Evolutionary conservation across 192 early-diverging fungal species (phyloP).

Genomic region (Backusella liffmaniae): DNA sequence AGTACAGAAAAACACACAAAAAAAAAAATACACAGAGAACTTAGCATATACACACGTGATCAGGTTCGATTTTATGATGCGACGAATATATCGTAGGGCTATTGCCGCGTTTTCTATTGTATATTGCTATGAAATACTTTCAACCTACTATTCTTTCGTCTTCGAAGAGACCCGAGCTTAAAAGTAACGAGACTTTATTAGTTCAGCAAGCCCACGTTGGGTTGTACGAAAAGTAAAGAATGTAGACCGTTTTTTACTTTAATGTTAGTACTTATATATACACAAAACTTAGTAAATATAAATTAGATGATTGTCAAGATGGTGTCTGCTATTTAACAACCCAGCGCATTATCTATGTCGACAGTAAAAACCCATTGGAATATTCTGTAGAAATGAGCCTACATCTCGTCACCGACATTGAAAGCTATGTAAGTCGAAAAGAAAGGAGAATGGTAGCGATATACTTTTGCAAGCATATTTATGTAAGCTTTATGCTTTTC

Average conservation of each 20-base stretch:
- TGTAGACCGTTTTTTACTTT: not conserved
- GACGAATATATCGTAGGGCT: too few relatives aligned
- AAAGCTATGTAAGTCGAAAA: slow-evolving; percentile 45
- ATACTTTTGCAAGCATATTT: not conserved
- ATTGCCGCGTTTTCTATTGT: not conserved
- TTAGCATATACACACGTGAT: not conserved
- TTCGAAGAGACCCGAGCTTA: slow-evolving; percentile 52
- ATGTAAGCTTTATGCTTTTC: not conserved
- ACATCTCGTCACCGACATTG: slow-evolving; percentile 41
- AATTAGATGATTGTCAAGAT: slow-evolving; percentile 63
- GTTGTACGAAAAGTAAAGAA: slow-evolving; percentile 64
- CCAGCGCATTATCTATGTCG: slow-evolving; percentile 80
- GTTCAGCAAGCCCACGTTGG: slow-evolving; percentile 64
- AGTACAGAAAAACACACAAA: not conserved
- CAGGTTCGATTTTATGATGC: not conserved
- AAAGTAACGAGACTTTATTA: slow-evolving; percentile 51
- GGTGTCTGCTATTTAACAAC: slow-evolving; percentile 76
- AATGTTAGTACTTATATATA: not conserved
- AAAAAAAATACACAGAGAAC: not conserved
- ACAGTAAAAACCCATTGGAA: slow-evolving; percentile 52
- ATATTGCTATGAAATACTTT: slow-evolving; percentile 20
- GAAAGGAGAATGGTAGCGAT: not conserved
- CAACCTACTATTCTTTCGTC: slow-evolving; percentile 43
- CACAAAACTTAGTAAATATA: slow-evolving; percentile 46
- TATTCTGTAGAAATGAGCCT: slow-evolving; percentile 58